Evolutionary conservation across 768 basidiomycete genomes (phyloP).

Genomic region (Lactarius tabidus): DNA sequence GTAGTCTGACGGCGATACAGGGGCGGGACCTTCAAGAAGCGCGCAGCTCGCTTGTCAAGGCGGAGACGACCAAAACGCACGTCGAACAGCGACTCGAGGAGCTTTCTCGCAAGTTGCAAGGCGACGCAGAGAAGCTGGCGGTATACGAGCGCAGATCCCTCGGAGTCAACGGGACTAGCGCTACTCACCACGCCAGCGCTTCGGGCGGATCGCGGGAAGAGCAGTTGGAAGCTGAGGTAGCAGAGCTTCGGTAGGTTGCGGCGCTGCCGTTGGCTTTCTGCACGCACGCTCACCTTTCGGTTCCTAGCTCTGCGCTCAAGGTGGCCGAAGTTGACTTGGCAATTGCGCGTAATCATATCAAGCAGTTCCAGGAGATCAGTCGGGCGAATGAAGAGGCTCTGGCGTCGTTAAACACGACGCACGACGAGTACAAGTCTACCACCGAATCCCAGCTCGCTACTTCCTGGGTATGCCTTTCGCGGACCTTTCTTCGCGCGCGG

Average conservation of each 20-base stretch:
- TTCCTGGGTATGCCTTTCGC: slow-evolving; percentile 51
- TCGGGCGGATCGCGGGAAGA: slow-evolving; percentile 62
- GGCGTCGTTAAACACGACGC: slow-evolving; percentile 60
- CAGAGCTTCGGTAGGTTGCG: slow-evolving; percentile 65
- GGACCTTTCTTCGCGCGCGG: neutral
- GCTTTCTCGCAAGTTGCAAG: slow-evolving; percentile 59
- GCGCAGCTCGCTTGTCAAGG: slow-evolving; percentile 64
- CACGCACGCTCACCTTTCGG: neutral
- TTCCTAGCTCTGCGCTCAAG: slow-evolving; percentile 63
- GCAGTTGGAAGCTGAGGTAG: slow-evolving; percentile 79
- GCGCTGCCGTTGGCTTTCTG: neutral
- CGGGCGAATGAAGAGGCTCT: slow-evolving; percentile 78
- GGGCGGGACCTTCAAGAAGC: slow-evolving; percentile 59
- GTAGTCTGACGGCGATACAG: slow-evolving; percentile 34
- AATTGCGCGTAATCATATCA: slow-evolving; percentile 63
- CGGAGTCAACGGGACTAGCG: slow-evolving; percentile 31
- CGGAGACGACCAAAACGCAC: slow-evolving; percentile 76
- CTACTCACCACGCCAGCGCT: slow-evolving; percentile 35
- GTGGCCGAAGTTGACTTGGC: slow-evolving; percentile 73
- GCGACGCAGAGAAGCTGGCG: slow-evolving; percentile 78
- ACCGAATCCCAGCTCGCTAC: slow-evolving; percentile 65
- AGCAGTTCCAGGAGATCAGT: slow-evolving; percentile 85
- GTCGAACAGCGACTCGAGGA: slow-evolving; percentile 69
- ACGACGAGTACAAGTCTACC: slow-evolving; percentile 74
- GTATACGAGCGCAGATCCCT: slow-evolving; percentile 73